A percentile compares a stretch with the other conserved stretches of the same genome.
Evolutionary conservation across 2,329 filamentous ascomycete genomes (phyloP).

Genomic region (Stemphylium beticola): DNA sequence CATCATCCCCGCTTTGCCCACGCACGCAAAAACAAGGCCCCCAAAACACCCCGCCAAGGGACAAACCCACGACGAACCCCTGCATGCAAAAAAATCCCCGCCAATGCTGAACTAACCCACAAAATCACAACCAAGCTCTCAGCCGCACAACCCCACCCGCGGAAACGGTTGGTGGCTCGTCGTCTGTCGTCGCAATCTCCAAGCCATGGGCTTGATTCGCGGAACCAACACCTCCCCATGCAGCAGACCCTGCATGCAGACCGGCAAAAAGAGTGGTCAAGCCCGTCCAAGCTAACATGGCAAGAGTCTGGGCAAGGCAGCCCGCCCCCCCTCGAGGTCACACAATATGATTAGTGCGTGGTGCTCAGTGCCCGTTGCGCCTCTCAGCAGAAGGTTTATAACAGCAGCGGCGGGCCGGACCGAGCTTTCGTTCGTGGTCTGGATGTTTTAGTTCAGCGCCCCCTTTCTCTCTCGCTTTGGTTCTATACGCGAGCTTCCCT

Average conservation of each 20-base stretch:
- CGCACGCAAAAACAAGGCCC: too few relatives aligned
- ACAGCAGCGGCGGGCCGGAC: slow-evolving; percentile 1
- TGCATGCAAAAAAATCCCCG: neutral
- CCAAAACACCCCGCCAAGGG: too few relatives aligned
- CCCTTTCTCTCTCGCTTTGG: too few relatives aligned
- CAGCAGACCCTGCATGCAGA: slow-evolving; percentile 1
- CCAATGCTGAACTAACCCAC: neutral
- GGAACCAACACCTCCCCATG: neutral
- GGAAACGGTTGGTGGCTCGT: neutral
- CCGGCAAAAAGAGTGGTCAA: neutral
- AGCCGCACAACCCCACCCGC: slow-evolving; percentile 4
- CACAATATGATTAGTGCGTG: neutral
- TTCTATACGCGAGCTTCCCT: neutral
- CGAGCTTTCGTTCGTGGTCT: slow-evolving; percentile 1
- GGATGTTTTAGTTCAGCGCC: too few relatives aligned
- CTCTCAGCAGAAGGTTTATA: neutral
- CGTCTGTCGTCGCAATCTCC: slow-evolving; percentile 1
- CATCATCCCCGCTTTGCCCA: neutral
- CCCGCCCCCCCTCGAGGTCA: neutral
- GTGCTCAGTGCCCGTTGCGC: neutral
- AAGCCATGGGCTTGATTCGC: slow-evolving; percentile 2
- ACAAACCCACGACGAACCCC: too few relatives aligned
- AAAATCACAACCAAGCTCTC: neutral
- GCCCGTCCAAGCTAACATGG: neutral
- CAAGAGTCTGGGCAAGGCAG: neutral